Percentiles rank a stretch among this genome's conserved stretches.
Conservation (phyloP, 495 filamentous ascomycete species). For the Daldinia vernicosa region DNA sequence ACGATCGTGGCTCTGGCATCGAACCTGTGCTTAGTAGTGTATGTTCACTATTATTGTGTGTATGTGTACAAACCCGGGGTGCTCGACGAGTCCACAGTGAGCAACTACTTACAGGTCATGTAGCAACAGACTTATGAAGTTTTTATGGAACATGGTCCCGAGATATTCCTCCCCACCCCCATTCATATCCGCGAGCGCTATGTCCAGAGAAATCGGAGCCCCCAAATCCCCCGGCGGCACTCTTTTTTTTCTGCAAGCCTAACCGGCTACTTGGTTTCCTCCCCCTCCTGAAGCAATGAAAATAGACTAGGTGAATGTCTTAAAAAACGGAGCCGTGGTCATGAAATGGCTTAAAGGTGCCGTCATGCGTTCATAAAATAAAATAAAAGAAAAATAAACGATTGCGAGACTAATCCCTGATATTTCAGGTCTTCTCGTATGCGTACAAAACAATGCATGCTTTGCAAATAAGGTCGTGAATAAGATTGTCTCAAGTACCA, state of each 20-base stretch:
- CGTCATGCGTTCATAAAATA: conserved; percentile 55
- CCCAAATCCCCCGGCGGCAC: conserved; percentile 29
- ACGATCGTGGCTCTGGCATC: not conserved
- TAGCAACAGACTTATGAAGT: conserved; percentile 24
- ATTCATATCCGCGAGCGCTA: conserved; percentile 45
- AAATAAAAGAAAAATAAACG: conserved; percentile 33
- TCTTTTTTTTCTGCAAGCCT: conserved; percentile 31
- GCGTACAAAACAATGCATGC: conserved; percentile 27
- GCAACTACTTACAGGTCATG: conserved; percentile 26
- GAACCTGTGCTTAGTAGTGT: conserved; percentile 19
- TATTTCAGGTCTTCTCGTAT: conserved; percentile 33
- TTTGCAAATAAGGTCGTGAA: conserved; percentile 34
- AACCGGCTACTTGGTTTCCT: conserved; percentile 33
- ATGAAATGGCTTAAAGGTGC: conserved; percentile 38
- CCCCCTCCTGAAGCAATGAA: conserved; percentile 31
- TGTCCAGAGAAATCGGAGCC: conserved; percentile 53
- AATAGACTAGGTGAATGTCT: conserved; percentile 26
- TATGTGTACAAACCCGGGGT: conserved; percentile 41
- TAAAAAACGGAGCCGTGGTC: conserved; percentile 35
- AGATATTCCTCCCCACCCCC: conserved; percentile 24
- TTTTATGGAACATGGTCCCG: conserved; percentile 35
- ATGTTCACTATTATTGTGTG: conserved; percentile 47
- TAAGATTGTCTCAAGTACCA: conserved; percentile 27
- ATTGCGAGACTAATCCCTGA: conserved; percentile 31
- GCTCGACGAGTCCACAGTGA: conserved; percentile 16